Conservation (phyloP, 345 rosid species). For the Rhodamnia argentea region DNA sequence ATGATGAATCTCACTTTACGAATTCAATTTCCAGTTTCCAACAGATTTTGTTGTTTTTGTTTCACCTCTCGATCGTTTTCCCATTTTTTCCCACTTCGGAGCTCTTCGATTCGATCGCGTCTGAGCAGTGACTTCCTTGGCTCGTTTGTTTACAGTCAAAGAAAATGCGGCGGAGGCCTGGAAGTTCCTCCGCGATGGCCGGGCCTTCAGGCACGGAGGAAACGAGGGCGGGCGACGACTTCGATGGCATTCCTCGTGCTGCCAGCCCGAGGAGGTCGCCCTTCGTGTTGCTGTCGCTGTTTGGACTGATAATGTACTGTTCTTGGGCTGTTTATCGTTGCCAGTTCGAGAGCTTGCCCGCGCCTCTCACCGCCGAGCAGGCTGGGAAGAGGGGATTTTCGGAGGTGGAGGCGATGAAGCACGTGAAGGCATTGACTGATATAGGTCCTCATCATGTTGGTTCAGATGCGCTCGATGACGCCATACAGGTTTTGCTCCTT, state of each 20-base stretch:
- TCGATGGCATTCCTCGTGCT: not conserved
- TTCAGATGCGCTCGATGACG: constrained; percentile 67
- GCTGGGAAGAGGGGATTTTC: constrained; percentile 97
- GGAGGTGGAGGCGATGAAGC: constrained; percentile 68
- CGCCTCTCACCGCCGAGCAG: constrained; percentile 55
- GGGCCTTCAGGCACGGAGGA: not conserved
- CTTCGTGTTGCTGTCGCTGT: constrained; percentile 35
- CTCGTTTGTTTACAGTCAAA: not conserved
- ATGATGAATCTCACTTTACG: not conserved
- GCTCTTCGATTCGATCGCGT: no score
- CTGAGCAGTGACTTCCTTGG: not conserved
- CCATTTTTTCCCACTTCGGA: no score
- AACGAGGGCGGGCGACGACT: not conserved
- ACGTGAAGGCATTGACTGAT: constrained; percentile 65
- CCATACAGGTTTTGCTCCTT: constrained; percentile 43
- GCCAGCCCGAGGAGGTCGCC: constrained; percentile 39
- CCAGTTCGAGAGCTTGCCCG: constrained; percentile 59
- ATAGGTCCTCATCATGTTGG: constrained; percentile 85
- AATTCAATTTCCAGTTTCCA: not conserved
- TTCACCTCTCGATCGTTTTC: no score
- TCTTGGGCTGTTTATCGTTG: constrained; percentile 55
- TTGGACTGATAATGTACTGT: constrained; percentile 31
- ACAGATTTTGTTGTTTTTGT: not conserved
- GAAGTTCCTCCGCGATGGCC: not conserved
- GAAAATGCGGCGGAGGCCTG: not conserved